Evolutionary conservation across 2,329 filamentous ascomycete genomes (phyloP), one percentile per base, ranked within the genome.

Genomic region (Venturia carpophila): DNA sequence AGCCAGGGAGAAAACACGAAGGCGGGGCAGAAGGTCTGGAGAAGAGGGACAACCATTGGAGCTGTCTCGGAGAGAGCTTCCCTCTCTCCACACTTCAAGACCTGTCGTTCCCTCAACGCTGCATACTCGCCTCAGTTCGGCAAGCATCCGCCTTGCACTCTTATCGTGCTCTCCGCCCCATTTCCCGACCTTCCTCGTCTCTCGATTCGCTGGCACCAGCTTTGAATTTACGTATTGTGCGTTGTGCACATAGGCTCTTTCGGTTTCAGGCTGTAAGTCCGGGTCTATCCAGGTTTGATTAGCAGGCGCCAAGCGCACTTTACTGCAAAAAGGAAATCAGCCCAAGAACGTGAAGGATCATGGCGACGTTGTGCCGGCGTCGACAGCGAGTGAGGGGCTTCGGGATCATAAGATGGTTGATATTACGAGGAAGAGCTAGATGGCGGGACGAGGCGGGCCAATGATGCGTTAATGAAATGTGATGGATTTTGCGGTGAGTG

Each of bases 31-130:
- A n/a, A 19, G 19, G 27, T 58, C 52, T 58, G 52, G 52, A 58
- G 52, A 58, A 37, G n/a, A 58, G 30, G 27, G 52, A 34, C 52
- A 37, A n/a, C 19, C 52, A 58, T 58, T 58, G 52, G 52, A 58
- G 52, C 19, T 52, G 21, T 10, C 6, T 58, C 52, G 52, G 52
- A 58, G 52, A 58, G 30, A 37, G 11, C 47, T 52, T 52, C 47
- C 47, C 5, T 27, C 47, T 27, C 47, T 21, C 27, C 21, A 52
- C 27, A 27, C 47, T 21, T 15, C 10, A 21, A 52, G 21, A 52
- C 52, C 52, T 37, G 30, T 58, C 30, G 30, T 58, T 37, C 19
- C 10, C 52, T 58, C 47, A 19, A 11, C 5, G 52, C 52, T 58
- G 52, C 52, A 58, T 58, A 27, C 30, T 58, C 52, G 52, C 7